Base-by-base conservation (phyloP, 257 asterid species). In the Catharanthus roseus region DNA sequence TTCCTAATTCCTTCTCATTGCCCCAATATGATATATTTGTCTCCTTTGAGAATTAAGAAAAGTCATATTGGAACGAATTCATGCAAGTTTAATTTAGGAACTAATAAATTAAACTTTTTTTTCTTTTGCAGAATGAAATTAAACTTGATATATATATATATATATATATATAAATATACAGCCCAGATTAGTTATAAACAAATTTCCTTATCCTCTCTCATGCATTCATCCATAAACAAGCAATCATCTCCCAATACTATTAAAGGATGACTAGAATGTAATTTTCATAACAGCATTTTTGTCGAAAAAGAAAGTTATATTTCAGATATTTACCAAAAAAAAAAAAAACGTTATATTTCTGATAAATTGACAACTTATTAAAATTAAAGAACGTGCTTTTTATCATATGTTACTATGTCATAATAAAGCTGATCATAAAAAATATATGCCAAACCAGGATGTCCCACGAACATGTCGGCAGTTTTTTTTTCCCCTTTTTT, bases 391-490 rank as follows among this genome's bases (percentile, higher is more conserved):
- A 15, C 2, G 58, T 16, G 12, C 12, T 51, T 36, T 31, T 9
- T 19, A 18, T 60, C 24, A 60, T 60, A 60, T 60, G 11, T 60
- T 15, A 19, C 19, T 18, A 31, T 60, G 12, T 29, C 9, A 60
- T 34, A 19, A 61, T 33, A 61, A 7, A 61, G 36, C 42, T 61
- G 3, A 61, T 60, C 6, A 49, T n/a, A n/a, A n/a, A 38, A 38
- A 3, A 31, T 34, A 31, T 61, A n/a, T 61, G 26, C 44, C 28
- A 33, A 60, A 19, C 55, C 55, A 49, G 45, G 39, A 61, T 61
- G 67, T 61, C 67, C 67, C 67, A 61, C 67, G 45, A 61, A 34
- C 16, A 10, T 61, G 67, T 61, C 45, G 67, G 67, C 67, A 61
- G 24, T 11, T 15, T 58, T 4, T 10, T 55, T 0, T 2, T 21